Base-by-base conservation (phyloP, 371 early-diverging fungal species). In the Apophysomyces elegans region DNA sequence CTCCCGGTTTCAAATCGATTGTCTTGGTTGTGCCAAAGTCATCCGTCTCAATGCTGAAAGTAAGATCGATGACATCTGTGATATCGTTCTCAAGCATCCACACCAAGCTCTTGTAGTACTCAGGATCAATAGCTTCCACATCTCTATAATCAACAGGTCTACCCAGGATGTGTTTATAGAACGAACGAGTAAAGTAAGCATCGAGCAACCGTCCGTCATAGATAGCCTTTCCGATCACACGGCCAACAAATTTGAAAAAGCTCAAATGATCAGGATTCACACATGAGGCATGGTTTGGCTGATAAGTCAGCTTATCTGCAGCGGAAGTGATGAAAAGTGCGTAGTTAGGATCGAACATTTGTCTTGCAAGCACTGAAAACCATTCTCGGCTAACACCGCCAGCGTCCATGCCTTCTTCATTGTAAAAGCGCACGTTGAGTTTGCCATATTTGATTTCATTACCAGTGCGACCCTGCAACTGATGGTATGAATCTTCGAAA, bases 361-460 rank as follows among this genome's bases (percentile, higher is more conserved):
- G 96, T 58, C 96, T 86, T 7, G 98, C 92, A 5, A 99, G 86
- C 8, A 93, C 97, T 59, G 92, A 91, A 88, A 96, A 98, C 99
- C 99, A 99, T 81, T 99, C 99, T 65, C 99, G 90, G 4, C 97
- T 95, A 14, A 99, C 93, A 59, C 99, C 99, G 39, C 99, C 99
- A 35, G 94, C 98, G 86, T 99, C 99, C 1, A 99, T 93, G 59
- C 99, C 99, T 71, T 98, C 98, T 83, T 99, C 99, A 21, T 95
- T 95, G 64, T 92, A 85, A 83, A 99, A 99, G 57, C 94, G 90
- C 26, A 99, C 97, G 70, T 88, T 91, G 46, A 99, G 84, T 73
- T 95, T 97, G 62, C 95, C 95, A 72, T 91, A 89, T 78, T 94
- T 95, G 76, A 98, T 92, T 67, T 97, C 97, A 41, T 95, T 92